phyloP scores from a whole-genome alignment of 2,329 filamentous ascomycete species.

The Colletotrichum karsti region DNA sequence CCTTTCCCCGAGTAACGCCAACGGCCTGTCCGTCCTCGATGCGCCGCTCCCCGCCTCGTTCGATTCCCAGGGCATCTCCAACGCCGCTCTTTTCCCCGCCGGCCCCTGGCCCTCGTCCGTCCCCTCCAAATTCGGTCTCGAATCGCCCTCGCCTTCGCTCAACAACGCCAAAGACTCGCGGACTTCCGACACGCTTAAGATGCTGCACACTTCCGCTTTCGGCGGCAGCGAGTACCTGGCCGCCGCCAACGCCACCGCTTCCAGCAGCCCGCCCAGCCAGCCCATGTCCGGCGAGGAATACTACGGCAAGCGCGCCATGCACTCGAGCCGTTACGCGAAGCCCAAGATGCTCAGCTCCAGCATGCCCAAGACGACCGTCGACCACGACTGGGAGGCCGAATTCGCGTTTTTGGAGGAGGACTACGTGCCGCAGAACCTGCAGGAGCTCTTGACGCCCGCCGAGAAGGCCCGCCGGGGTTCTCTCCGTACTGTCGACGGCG shows the following conservation, averaged over 20 bases:
- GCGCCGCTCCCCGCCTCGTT: conserved; percentile 94
- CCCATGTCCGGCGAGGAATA: conserved; percentile 64
- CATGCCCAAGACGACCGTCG: conserved; percentile 70
- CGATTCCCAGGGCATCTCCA: conserved; percentile 94
- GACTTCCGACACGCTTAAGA: conserved; percentile 71
- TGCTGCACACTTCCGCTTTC: conserved; percentile 73
- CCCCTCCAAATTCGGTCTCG: conserved; percentile 89
- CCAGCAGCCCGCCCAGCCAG: conserved; percentile 59
- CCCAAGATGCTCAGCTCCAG: conserved; percentile 75
- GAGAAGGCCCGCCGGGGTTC: conserved; percentile 74
- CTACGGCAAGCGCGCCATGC: conserved; percentile 77
- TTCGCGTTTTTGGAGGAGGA: conserved; percentile 88
- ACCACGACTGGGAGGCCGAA: conserved; percentile 70
- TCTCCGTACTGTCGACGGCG: conserved; percentile 62
- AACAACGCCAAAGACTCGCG: conserved; percentile 67
- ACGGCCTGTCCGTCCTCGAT: conserved; percentile 87
- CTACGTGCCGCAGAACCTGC: conserved; percentile 78
- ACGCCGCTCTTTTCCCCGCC: conserved; percentile 79
- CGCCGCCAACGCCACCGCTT: conserved; percentile 41
- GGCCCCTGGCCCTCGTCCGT: conserved; percentile 93
- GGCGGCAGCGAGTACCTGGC: conserved; percentile 73
- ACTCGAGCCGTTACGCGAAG: conserved; percentile 73
- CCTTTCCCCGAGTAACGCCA: conserved; percentile 78
- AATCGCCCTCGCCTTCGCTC: conserved; percentile 82
- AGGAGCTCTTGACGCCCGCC: conserved; percentile 72